Evolutionary conservation across 148 eudicot genomes (phyloP).

Genomic region (Bassia scoparia): DNA sequence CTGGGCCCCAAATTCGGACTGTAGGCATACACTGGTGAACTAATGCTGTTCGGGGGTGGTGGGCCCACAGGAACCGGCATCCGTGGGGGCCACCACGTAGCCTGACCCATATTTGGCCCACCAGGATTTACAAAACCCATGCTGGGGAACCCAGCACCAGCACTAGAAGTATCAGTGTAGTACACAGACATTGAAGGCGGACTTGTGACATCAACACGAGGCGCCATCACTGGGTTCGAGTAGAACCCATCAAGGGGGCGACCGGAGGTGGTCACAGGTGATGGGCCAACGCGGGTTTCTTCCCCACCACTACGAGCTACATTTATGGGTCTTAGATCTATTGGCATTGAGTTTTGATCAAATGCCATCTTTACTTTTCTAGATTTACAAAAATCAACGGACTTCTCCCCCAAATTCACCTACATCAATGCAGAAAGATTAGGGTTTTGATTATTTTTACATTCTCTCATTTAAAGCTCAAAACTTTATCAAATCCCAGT

Average conservation of each 20-base stretch:
- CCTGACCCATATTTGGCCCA: conserved; percentile 17
- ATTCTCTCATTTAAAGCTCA: background rate
- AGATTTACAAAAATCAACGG: background rate
- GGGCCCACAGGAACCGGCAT: conserved; percentile 36
- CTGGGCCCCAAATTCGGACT: conserved; percentile 35
- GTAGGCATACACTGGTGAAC: conserved; percentile 24
- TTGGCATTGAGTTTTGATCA: conserved; percentile 62
- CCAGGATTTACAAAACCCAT: conserved; percentile 43
- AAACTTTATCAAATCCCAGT: background rate
- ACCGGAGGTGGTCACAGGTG: conserved; percentile 38
- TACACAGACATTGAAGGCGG: conserved; percentile 43
- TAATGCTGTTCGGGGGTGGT: conserved; percentile 22
- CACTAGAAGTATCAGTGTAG: conserved; percentile 41
- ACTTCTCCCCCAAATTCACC: background rate
- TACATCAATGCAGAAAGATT: conserved; percentile 12
- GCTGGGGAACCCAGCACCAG: conserved; percentile 47
- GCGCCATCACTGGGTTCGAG: conserved; percentile 4
- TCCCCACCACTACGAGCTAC: conserved; percentile 41
- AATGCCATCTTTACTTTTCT: conserved; percentile 42
- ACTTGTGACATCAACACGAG: conserved; percentile 35
- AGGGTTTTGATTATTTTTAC: conserved; percentile 13
- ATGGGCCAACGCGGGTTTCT: conserved; percentile 50
- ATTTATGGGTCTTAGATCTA: conserved; percentile 59
- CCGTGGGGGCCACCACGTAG: conserved; percentile 46
- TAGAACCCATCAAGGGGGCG: conserved; percentile 41